phyloP scores from a whole-genome alignment of 495 filamentous ascomycete species.

The Rhizodiscina lignyota region DNA sequence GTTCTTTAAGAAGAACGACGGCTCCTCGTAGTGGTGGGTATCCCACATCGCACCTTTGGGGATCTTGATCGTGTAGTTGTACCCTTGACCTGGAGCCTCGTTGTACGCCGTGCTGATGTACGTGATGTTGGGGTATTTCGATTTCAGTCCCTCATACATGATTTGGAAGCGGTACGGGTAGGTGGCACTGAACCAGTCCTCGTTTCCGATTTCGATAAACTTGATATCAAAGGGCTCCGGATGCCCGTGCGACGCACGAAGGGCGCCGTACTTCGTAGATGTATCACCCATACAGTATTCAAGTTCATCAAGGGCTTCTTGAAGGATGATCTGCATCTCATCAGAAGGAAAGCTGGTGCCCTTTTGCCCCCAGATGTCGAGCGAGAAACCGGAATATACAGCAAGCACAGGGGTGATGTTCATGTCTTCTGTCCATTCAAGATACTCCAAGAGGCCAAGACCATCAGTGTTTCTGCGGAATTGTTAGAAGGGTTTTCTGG shows the following conservation, averaged over 20 bases:
- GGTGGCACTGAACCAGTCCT: conserved; percentile 30
- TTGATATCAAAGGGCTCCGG: conserved; percentile 30
- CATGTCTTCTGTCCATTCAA: conserved; percentile 51
- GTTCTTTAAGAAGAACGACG: conserved; percentile 5
- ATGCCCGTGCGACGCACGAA: conserved; percentile 30
- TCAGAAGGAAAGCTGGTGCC: conserved; percentile 3
- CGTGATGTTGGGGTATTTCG: conserved; percentile 32
- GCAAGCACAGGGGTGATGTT: conserved; percentile 37
- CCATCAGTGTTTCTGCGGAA: conserved; percentile 36
- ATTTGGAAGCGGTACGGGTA: conserved; percentile 30
- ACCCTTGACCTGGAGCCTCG: no score
- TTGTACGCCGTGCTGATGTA: conserved; percentile 26
- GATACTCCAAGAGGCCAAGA: conserved; percentile 45
- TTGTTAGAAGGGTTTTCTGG: no score
- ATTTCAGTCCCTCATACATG: conserved; percentile 31
- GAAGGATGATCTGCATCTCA: conserved; percentile 10
- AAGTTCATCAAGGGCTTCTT: conserved; percentile 15
- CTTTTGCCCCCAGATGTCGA: conserved; percentile 19
- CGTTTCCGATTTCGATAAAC: conserved; percentile 38
- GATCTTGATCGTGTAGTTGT: conserved; percentile 14
- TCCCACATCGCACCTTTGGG: conserved; percentile 26
- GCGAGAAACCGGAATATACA: conserved; percentile 45
- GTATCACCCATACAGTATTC: conserved; percentile 14
- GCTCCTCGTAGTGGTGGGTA: conserved; percentile 5
- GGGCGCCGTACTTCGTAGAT: conserved; percentile 23